Evolutionary conservation across 768 basidiomycete genomes (phyloP), one percentile per base, ranked within the genome.

Genomic region (Boletus rubropictus): DNA sequence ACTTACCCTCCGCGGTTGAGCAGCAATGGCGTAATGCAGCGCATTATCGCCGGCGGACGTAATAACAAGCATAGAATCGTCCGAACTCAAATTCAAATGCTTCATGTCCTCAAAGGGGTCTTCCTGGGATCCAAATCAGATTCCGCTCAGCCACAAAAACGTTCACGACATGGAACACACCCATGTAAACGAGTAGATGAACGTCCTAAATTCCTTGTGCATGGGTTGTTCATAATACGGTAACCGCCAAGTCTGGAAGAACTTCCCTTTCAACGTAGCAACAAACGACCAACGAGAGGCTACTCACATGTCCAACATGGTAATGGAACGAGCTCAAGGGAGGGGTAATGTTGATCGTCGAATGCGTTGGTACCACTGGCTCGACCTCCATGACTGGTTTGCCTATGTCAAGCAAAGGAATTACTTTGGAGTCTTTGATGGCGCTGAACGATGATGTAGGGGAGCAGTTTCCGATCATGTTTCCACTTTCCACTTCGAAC

Each of bases 41-140:
- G 84, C 83, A 60, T 89, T 89, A 63, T 88, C 86, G 0, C 86
- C 86, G 3, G 84, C 87, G 42, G 79, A 81, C 1, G 86, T 88
- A 56, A 89, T 87, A 15, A 81, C 79, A 11, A 89, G 72, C 59
- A 89, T 74, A 1, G 79, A 74, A 65, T 89, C 86, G 11, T 82
- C 72, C 29, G 66, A 63, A 17, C 75, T 73, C 47, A 89, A 63
- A 14, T 79, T 58, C 5, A 89, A 68, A 55, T 78, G 72, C 52
- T 74, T 72, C 73, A 89, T 79, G 59, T 89, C 87, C 51, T 79
- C 84, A 6, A 75, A 74, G 0, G 87, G 87, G 59, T 89, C 87
- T 63, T 89, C 87, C 79, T 78, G 36, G 2, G 28, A 29, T 44
- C 42, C 49, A 36, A 34, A 29, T 50, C 18, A 55, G 53, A 27